These are phyloP conservation scores for Chlorokybus atmophyticus DNA, from an alignment of 139 green algal genomes.

Conservation along the genomic window DNA sequence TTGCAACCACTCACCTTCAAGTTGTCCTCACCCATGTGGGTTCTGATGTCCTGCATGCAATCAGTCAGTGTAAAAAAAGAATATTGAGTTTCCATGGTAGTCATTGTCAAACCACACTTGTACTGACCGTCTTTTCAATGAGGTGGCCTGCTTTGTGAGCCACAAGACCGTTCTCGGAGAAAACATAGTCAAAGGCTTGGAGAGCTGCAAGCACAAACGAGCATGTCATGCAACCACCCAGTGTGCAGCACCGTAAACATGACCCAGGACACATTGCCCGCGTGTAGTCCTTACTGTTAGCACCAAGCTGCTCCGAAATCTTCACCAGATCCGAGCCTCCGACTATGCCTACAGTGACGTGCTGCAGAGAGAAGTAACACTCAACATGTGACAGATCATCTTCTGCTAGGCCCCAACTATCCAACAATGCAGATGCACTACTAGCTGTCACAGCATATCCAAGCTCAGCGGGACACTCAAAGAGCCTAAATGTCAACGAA, in stretches of 20 bases:
- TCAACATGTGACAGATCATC: neutral
- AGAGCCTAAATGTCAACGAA: too few relatives aligned
- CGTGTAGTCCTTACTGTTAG: slow-evolving; percentile 58
- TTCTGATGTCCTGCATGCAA: slow-evolving; percentile 32
- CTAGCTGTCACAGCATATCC: neutral
- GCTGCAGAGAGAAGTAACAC: slow-evolving; percentile 4
- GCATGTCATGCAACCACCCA: too few relatives aligned
- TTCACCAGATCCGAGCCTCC: slow-evolving; percentile 91
- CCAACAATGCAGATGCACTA: neutral
- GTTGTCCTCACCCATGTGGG: slow-evolving; percentile 53
- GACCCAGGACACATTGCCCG: too few relatives aligned
- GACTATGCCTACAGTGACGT: slow-evolving; percentile 85
- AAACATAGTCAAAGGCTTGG: slow-evolving; percentile 80
- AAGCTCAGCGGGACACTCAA: neutral
- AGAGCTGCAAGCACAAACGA: slow-evolving; percentile 54
- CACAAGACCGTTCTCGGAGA: slow-evolving; percentile 93
- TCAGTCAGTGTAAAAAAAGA: neutral
- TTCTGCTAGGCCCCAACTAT: neutral
- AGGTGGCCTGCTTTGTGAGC: slow-evolving; percentile 65
- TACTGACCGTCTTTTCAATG: slow-evolving; percentile 16
- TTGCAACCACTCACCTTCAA: slow-evolving; percentile 43
- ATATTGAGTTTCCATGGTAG: neutral
- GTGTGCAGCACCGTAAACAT: too few relatives aligned
- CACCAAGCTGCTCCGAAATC: slow-evolving; percentile 91
- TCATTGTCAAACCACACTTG: too few relatives aligned